phyloP scores from a whole-genome alignment of 73 alveolate genomes.

The Paramecium octaurelia region DNA sequence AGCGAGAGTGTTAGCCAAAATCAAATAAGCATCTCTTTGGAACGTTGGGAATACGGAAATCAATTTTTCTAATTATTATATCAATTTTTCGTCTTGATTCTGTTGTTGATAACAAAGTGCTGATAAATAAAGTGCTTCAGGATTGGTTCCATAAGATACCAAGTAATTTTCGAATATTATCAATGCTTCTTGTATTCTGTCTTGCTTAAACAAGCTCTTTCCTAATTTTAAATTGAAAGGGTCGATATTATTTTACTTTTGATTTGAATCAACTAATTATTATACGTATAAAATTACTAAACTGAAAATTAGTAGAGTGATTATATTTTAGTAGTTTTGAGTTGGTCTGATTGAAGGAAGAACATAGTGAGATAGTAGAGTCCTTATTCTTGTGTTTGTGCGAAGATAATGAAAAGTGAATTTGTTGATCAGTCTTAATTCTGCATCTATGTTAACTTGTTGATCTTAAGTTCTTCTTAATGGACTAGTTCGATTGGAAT shows the following conservation, averaged over 20 bases:
- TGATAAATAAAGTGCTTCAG: not conserved
- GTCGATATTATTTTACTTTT: not conserved
- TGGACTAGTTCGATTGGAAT: not conserved
- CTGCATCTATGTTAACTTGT: not conserved
- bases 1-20: constrained; percentile 18
- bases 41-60: not conserved
- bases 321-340: not conserved
- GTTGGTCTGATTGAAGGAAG: not conserved
- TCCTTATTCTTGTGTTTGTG: not conserved
- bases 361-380: not conserved
- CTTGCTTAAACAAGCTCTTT: not conserved
- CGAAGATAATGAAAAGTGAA: not conserved
- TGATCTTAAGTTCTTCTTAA: not conserved
- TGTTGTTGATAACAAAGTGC: not conserved
- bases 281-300: not conserved
- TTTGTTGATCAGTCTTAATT: not conserved
- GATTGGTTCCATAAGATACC: not conserved
- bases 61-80: not conserved
- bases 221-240: not conserved
- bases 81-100: not conserved
- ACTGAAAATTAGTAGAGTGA: not conserved
- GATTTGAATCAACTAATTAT: not conserved
- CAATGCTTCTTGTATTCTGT: not conserved
- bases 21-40: constrained; percentile 25
- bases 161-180: not conserved